Base-by-base conservation (phyloP, 1,139 yeast genomes). In the Geotrichum macrosporum region DNA sequence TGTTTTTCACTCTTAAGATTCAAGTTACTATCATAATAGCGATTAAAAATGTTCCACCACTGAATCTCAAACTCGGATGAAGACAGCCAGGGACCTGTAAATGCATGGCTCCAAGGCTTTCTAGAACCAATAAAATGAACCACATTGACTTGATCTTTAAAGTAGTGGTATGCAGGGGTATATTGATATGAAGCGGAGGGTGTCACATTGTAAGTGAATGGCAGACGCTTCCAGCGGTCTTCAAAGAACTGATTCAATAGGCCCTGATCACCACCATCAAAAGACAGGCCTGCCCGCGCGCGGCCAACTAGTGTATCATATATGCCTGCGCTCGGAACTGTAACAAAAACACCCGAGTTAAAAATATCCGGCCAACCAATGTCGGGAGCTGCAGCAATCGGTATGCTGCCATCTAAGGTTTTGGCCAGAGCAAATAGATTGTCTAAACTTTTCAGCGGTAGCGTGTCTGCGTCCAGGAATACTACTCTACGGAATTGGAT, bases 221-320 rank as follows among this genome's bases (percentile, higher is more conserved):
- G 92, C 41, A 92, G 66, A 44, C 78, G 74, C 30, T 72, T 65
- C 96, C 96, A 72, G 36, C 54, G 57, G n/a, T 61, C 45, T 15
- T 77, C 80, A 63, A 87, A 87, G 62, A 76, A 84, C 62, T 85
- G 87, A 64, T 92, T 92, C 56, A 92, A 70, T 39, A 92, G 71
- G 9, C 97, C 97, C 66, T 92, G 97, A 65, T 92, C 98, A 3
- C 96, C 95, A 45, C 96, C 96, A 64, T 89, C 97, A 60, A 88
- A 86, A 0, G 92, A 78, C 16, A 74, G 69, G 13, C 64, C 62
- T 15, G 63, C 58, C 22, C 62, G 74, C 66, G 29, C 65, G 53
- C 48, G 67, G 50, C 50, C 42, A 5, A 48, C 47, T 52, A 87
- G 68, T 13, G 71, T 69, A 3, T 66, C 54, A 57, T 71, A 82